Conservation (phyloP, 345 rosid genomes). For the Bretschneidera sinensis region DNA sequence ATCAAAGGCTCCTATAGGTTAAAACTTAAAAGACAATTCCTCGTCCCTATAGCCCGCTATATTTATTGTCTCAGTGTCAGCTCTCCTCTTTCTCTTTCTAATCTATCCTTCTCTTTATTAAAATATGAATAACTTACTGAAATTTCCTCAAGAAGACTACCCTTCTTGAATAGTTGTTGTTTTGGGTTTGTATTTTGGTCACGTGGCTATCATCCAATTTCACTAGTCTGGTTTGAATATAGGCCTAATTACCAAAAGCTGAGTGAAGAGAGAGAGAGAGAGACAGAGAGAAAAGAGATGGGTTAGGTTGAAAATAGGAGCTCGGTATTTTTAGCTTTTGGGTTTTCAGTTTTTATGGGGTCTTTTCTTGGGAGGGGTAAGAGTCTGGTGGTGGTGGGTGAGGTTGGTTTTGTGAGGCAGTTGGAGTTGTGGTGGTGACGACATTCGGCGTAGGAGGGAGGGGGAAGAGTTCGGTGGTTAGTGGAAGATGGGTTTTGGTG, state of each 20-base stretch:
- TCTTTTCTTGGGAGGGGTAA: conserved; percentile 2
- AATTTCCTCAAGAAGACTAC: conserved; percentile 18
- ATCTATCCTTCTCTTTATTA: too few relatives aligned
- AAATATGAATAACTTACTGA: not conserved
- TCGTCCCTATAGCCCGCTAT: conserved; percentile 27
- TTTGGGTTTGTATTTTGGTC: conserved; percentile 20
- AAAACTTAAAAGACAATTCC: conserved; percentile 54
- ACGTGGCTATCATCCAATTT: conserved; percentile 13
- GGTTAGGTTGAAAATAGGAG: conserved; percentile 34
- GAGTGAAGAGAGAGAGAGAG: too few relatives aligned
- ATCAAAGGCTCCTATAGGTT: too few relatives aligned
- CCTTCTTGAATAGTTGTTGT: conserved; percentile 17
- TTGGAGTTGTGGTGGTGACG: too few relatives aligned
- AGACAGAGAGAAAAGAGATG: conserved; percentile 38
- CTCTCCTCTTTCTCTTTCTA: conserved; percentile 6
- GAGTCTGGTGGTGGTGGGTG: not conserved
- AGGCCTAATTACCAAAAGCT: conserved; percentile 29
- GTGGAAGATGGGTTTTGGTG: too few relatives aligned
- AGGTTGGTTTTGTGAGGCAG: too few relatives aligned
- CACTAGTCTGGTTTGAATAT: conserved; percentile 6
- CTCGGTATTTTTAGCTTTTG: not conserved
- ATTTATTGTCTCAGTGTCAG: conserved; percentile 21
- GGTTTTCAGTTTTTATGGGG: not conserved
- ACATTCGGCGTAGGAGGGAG: too few relatives aligned
- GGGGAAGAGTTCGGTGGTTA: too few relatives aligned